Base-by-base conservation (phyloP, 78 protist species). In the Cyanophora paradoxa region DNA sequence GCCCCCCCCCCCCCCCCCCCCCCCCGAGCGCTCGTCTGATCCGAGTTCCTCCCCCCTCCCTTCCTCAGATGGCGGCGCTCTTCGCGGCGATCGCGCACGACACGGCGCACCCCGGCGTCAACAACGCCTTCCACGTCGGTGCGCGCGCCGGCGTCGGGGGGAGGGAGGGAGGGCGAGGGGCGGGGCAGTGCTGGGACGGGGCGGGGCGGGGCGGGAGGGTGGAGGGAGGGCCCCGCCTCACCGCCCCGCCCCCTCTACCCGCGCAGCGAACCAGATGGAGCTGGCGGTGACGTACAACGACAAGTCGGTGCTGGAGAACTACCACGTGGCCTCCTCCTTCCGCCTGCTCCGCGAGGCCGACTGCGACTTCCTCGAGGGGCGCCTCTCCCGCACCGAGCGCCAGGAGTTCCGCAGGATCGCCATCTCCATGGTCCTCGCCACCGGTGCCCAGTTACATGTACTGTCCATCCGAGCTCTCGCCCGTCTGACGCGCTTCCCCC, bases 51-150 rank as follows among this genome's bases (percentile, higher is more conserved):
- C n/a, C n/a, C n/a, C n/a, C n/a, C n/a, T n/a, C n/a, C n/a, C n/a
- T n/a, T n/a, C n/a, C n/a, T n/a, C n/a, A n/a, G n/a, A n/a, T 42
- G 10, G 61, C 63, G 10, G 62, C 77, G n/a, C 61, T 72, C 8
- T 8, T 72, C 44, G 59, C 77, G 20, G 40, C 77, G 8, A 40
- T 52, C 42, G 46, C 52, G 20, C 77, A 72, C 63, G 77, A 72
- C 50, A 6, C 26, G 30, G 64, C 13, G 24, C 77, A 72, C 5
- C 64, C 5, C 13, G 77, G 77, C 42, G n/a, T 40, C 41, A 52
- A 24, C n/a, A 72, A 72, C 64, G 39, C n/a, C n/a, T 72, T 50
- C 30, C 37, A 26, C 24, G 36, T 44, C 56, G 16, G n/a, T n/a
- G n/a, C n/a, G n/a, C n/a, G n/a, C n/a, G n/a, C n/a, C n/a, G n/a